Percentiles rank a stretch among this genome's conserved stretches.
Conservation (phyloP, 2,329 filamentous ascomycete genomes). For the Phialophora chinensis region DNA sequence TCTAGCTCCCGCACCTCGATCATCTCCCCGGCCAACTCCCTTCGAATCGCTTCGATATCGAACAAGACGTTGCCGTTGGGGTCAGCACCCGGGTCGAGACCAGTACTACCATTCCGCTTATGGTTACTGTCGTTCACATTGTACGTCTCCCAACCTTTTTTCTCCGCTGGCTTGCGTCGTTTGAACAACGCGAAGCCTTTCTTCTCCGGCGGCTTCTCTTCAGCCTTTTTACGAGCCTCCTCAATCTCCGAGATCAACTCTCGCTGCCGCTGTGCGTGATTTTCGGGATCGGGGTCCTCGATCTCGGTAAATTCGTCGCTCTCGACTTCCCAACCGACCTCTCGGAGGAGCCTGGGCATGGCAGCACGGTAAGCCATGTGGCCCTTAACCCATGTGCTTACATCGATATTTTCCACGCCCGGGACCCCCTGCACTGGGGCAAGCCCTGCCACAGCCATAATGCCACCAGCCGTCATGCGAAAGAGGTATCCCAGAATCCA, state of each 20-base stretch:
- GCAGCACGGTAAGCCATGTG: conserved; percentile 96
- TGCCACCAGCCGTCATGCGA: conserved; percentile 88
- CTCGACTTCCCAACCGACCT: conserved; percentile 89
- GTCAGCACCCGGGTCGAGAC: conserved; percentile 50
- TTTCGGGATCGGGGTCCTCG: conserved; percentile 94
- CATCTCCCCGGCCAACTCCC: conserved; percentile 76
- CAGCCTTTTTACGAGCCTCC: conserved; percentile 84
- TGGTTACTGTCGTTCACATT: conserved; percentile 61
- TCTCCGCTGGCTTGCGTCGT: conserved; percentile 73
- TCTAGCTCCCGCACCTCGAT: conserved; percentile 79
- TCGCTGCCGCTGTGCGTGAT: conserved; percentile 82
- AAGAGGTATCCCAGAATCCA: conserved; percentile 98
- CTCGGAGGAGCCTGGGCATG: conserved; percentile 85
- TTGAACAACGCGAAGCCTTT: conserved; percentile 79
- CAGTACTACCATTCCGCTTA: conserved; percentile 20
- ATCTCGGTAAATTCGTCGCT: conserved; percentile 96
- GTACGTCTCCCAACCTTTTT: conserved; percentile 91
- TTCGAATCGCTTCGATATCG: conserved; percentile 91
- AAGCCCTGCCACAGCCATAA: conserved; percentile 85
- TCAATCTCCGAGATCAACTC: conserved; percentile 97
- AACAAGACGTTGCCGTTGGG: conserved; percentile 71
- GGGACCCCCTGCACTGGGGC: conserved; percentile 76
- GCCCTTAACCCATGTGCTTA: conserved; percentile 82
- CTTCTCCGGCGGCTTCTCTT: conserved; percentile 76
- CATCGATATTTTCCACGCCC: conserved; percentile 85